Base-by-base conservation (phyloP, 2,329 filamentous ascomycete genomes). In the Hypoxylon sp. region DNA sequence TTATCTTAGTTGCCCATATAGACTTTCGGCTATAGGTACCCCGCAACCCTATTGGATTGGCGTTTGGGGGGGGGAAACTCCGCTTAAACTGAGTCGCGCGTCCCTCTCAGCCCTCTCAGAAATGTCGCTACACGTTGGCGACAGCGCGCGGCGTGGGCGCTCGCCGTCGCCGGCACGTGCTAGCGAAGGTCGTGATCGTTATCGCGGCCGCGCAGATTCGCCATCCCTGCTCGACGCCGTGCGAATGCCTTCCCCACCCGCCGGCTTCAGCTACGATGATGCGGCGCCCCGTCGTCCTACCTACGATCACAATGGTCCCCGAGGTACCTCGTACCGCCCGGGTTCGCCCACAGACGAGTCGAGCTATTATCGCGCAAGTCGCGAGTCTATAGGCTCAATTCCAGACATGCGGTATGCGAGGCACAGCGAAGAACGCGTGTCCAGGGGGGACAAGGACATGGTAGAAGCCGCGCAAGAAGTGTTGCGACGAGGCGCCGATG, bases 51-150 rank as follows among this genome's bases (percentile, higher is more conserved):
- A 43, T 60, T 25, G 32, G 43, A 49, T 14, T 23, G 23, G 38
- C 34, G 41, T 41, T 55, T 60, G 25, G 57, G 53, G 57, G 17
- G 25, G 57, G 53, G 57, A 14, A 34, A 58, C 58, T 60, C 53
- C 57, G 58, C 53, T 62, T 65, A 45, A 38, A 48, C 43, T 55
- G 21, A 63, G 48, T 60, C 30, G 48, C 34, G 30, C 34, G 23
- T 21, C 34, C 25, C n/a, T 17, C 19, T 13, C 21, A 38, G 7
- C 17, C 17, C 28, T 19, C 41, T 28, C 19, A 7, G 34, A 19
- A 17, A 88, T 88, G 86, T 87, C 86, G 72, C 80, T 87, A 48
- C 79, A 81, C 60, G 82, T 86, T 58, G 83, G 84, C 64, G 82
- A 83, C 61, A 75, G 76, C 63, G 77, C 78, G 52, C 80, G 81